A percentile compares a stretch with the other conserved stretches of the same genome.
Conservation (phyloP, 441 rosid species). For the Hypseocharis bilobata region DNA sequence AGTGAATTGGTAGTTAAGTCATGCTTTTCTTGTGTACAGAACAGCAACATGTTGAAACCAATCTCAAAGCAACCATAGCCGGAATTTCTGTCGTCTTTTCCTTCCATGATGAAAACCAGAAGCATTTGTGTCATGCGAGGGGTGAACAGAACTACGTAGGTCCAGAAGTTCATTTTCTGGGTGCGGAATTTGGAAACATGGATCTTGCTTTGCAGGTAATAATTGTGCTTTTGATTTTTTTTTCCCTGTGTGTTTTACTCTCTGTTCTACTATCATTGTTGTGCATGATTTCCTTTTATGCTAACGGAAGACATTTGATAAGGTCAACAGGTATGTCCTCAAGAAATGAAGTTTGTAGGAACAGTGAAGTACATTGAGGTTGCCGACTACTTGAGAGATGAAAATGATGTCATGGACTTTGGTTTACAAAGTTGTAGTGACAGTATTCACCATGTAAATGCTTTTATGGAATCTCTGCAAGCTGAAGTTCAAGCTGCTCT, state of each 20-base stretch:
- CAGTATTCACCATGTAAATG: conserved; percentile 23
- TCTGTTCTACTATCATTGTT: conserved; percentile 11
- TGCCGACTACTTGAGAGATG: conserved; percentile 39
- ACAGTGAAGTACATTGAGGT: conserved; percentile 53
- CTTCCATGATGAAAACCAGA: conserved; percentile 54
- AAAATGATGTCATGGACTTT: conserved; percentile 25
- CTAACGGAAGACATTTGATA: conserved; percentile 35
- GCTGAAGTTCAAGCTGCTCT: conserved; percentile 53
- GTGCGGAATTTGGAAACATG: conserved; percentile 54
- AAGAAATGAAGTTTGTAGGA: conserved; percentile 60
- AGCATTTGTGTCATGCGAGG: conserved; percentile 19
- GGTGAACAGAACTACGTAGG: conserved; percentile 29
- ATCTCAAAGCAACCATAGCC: conserved; percentile 50
- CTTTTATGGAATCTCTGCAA: conserved; percentile 48
- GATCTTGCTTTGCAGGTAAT: conserved; percentile 67
- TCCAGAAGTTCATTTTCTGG: conserved; percentile 49
- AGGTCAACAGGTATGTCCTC: conserved; percentile 72
- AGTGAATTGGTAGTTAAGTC: background rate
- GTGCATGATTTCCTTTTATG: conserved; percentile 10
- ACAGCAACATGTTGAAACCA: conserved; percentile 75
- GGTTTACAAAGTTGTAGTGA: conserved; percentile 21
- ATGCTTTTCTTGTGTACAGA: conserved; percentile 38
- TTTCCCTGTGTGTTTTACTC: conserved; percentile 18
- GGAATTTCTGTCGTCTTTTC: conserved; percentile 59
- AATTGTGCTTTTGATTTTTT: conserved; percentile 21